Evolutionary conservation across 2,329 filamentous ascomycete species (phyloP).

Genomic region (Aureobasidium sp.): DNA sequence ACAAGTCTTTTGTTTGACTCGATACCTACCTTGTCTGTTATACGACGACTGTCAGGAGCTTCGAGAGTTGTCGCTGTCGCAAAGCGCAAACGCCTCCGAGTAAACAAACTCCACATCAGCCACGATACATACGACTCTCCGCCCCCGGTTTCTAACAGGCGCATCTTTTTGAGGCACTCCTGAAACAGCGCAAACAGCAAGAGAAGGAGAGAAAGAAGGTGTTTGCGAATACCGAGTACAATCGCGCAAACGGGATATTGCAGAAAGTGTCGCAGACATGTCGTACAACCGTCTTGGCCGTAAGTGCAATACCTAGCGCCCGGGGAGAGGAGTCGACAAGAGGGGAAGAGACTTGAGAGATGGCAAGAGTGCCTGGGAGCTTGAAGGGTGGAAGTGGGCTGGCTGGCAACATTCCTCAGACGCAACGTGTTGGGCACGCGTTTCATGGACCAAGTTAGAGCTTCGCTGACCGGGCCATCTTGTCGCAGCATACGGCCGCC

Average conservation of each 20-base stretch:
- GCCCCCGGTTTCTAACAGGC: not conserved
- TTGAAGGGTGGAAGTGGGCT: not conserved
- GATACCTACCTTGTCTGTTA: not conserved
- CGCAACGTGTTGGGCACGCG: not conserved
- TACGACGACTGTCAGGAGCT: not conserved
- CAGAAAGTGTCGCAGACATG: conserved; percentile 39
- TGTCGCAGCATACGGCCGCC: conserved; percentile 18
- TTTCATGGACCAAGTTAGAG: not conserved
- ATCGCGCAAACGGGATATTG: not conserved
- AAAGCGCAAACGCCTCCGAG: conserved; percentile 10
- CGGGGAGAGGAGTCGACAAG: not conserved
- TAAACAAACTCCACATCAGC: conserved; percentile 7
- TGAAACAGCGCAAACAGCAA: conserved; percentile 1
- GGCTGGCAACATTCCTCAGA: not conserved
- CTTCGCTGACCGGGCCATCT: conserved; percentile 8
- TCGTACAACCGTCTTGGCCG: conserved; percentile 68
- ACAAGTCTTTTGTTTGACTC: conserved; percentile 1
- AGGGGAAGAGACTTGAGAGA: not conserved
- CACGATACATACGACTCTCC: not conserved
- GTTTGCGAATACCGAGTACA: not conserved
- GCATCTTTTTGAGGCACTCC: not conserved
- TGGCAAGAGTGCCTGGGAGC: not conserved
- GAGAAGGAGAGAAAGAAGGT: not conserved
- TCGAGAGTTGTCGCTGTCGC: not conserved
- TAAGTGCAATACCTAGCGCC: not conserved